A percentile compares a stretch with the other conserved stretches of the same genome.
These are phyloP conservation scores for Coleophoma cylindrospora DNA, from an alignment of 2,329 filamentous ascomycete genomes.

Conservation along the genomic window DNA sequence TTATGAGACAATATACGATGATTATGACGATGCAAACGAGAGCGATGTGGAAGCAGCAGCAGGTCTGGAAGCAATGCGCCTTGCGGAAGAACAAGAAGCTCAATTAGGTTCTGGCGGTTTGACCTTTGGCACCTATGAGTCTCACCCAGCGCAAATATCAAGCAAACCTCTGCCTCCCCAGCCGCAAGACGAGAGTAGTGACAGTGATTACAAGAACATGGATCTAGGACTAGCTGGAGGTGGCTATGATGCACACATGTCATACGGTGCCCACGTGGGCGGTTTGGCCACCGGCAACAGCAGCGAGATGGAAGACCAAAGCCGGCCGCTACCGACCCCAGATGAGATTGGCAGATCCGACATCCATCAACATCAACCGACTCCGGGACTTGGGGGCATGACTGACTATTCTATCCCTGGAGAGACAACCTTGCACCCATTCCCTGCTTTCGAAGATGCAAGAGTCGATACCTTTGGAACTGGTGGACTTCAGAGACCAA, in stretches of 20 bases:
- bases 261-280: constrained; percentile 46
- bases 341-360: constrained; percentile 28
- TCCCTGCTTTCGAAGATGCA: constrained; percentile 40
- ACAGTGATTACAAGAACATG: constrained; percentile 67
- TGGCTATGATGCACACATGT: constrained; percentile 58
- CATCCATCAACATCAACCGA: constrained; percentile 17
- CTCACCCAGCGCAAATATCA: constrained; percentile 37
- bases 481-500: constrained; percentile 79
- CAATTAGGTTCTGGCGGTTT: constrained; percentile 54
- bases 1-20: constrained; percentile 22
- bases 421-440: constrained; percentile 51
- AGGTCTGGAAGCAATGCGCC: constrained; percentile 75
- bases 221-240: constrained; percentile 74
- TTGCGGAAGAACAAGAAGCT: constrained; percentile 75
- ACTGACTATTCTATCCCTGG: constrained; percentile 35
- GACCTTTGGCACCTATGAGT: constrained; percentile 43
- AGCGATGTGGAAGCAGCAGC: constrained; percentile 86
- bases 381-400: constrained; percentile 25
- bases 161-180: constrained; percentile 3
- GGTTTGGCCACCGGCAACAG: constrained; percentile 24
- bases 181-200: constrained; percentile 48
- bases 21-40: constrained; percentile 61
- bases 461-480: constrained; percentile 80
- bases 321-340: constrained; percentile 44
- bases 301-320: constrained; percentile 36